phyloP scores from a whole-genome alignment of 495 filamentous ascomycete genomes.

The Filosporella fistucella region DNA sequence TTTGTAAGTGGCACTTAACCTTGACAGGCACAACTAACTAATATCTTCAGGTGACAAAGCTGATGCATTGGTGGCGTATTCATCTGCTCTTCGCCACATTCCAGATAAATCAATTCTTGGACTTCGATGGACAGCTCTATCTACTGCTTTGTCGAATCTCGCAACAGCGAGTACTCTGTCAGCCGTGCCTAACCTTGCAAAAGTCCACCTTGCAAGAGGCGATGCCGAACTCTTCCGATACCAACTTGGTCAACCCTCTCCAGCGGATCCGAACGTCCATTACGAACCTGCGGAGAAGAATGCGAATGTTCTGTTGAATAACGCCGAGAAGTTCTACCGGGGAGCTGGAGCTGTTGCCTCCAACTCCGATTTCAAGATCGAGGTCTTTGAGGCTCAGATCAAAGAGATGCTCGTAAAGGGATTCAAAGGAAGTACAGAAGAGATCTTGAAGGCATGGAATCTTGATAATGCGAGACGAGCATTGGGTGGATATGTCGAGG shows the following conservation, averaged over 20 bases:
- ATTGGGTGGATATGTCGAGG: conserved; percentile 15
- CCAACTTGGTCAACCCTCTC: conserved; percentile 34
- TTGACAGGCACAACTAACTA: no score
- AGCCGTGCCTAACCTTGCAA: conserved; percentile 35
- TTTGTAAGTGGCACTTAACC: conserved; percentile 39
- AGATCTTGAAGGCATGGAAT: background rate
- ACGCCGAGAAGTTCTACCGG: conserved; percentile 61
- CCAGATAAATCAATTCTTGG: conserved; percentile 18
- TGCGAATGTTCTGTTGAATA: conserved; percentile 46
- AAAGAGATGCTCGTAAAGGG: conserved; percentile 14
- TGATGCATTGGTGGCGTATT: conserved; percentile 46
- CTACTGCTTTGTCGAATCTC: conserved; percentile 40
- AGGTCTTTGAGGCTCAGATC: conserved; percentile 34
- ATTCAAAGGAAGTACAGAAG: background rate
- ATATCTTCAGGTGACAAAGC: no score
- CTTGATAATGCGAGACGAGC: background rate
- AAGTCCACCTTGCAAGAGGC: conserved; percentile 57
- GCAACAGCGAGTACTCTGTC: conserved; percentile 47
- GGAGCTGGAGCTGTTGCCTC: conserved; percentile 45
- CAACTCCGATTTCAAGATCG: conserved; percentile 30
- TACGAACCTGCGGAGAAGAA: conserved; percentile 38
- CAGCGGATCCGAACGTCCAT: conserved; percentile 36
- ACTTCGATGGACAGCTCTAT: conserved; percentile 45
- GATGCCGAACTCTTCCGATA: conserved; percentile 58
- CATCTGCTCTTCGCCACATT: conserved; percentile 34